Base-by-base conservation (phyloP, 768 basidiomycete genomes). In the Nevesoporus exiguus region DNA sequence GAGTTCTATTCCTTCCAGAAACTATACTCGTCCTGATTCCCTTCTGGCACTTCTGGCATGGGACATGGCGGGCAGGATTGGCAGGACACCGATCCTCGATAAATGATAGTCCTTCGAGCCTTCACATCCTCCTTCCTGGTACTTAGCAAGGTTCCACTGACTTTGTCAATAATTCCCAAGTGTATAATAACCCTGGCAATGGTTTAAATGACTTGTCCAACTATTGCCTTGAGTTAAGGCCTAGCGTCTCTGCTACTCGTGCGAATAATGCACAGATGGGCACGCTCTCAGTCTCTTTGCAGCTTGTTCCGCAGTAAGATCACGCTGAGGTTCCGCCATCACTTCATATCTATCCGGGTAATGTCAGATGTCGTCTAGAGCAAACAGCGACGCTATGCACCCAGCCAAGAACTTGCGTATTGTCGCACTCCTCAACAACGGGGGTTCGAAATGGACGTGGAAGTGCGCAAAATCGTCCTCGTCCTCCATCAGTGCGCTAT, bases 391-490 rank as follows among this genome's bases (percentile, higher is more conserved):
- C 7, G 13, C 19, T 6, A 73, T 85, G 48, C 60, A 90, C 87
- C 93, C 94, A 29, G 94, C 94, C 19, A 95, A 68, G 74, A 95
- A 96, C 70, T 97, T 97, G 60, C 84, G 80, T 24, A 96, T 84
- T 45, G 77, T 87, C 7, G 92, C 86, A 64, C 84, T 93, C 43
- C 94, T 73, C 55, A 96, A 69, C 51, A 96, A 72, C 11, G 94
- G 93, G 1, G 94, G 93, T 34, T 85, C 79, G 60, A 95, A 94
- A 66, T 93, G 92, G 39, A 96, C 65, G 64, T 96, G 94, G 31
- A 95, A 70, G 67, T 96, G 94, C 3, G 90, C 86, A 22, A 86
- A 65, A 41, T 84, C 77, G 34, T 75, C 74, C 9, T 75, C 74
- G 36, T 81, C 76, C 11, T 74, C 71, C 25, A 54, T 34, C 11